Evolutionary conservation across 352 stramenopile genomes (phyloP).

Genomic region (Elongisporangium senticosum): DNA sequence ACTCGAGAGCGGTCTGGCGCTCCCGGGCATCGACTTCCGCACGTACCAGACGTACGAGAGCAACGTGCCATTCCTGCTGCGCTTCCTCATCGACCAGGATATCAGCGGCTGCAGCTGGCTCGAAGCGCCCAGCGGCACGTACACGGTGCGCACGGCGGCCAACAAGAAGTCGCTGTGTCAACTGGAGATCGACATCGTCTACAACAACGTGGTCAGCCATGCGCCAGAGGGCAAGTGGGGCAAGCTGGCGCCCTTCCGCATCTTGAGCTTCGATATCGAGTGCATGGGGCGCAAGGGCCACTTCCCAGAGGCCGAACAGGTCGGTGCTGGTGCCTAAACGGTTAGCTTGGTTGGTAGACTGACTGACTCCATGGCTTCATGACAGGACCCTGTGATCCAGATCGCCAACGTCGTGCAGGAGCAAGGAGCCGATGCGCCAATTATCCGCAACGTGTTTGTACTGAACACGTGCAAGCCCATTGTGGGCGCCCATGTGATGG

Average conservation of each 20-base stretch:
- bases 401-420: slow-evolving; percentile 97
- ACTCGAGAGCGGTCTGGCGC: slow-evolving; percentile 82
- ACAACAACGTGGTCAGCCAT: slow-evolving; percentile 94
- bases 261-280: slow-evolving; percentile 99
- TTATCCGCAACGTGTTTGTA: slow-evolving; percentile 96
- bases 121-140: slow-evolving; percentile 90
- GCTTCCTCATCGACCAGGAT: slow-evolving; percentile 99
- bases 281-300: slow-evolving; percentile 97
- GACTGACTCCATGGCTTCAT: not conserved
- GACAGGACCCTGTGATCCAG: slow-evolving; percentile 98
- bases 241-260: slow-evolving; percentile 95
- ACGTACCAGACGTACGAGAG: slow-evolving; percentile 95
- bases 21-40: slow-evolving; percentile 61
- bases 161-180: slow-evolving; percentile 90
- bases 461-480: slow-evolving; percentile 97
- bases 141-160: slow-evolving; percentile 63
- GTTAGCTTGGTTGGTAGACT: not conserved
- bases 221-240: slow-evolving; percentile 92
- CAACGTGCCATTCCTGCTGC: slow-evolving; percentile 98
- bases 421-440: slow-evolving; percentile 53
- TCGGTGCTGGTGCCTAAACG: slow-evolving; percentile 6
- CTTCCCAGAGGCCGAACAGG: slow-evolving; percentile 82
- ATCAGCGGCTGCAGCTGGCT: slow-evolving; percentile 98
- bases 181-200: slow-evolving; percentile 98
- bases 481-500: slow-evolving; percentile 96